Evolutionary conservation across 164 flowering plant genomes (phyloP).

Genomic region (Protea cynaroides): DNA sequence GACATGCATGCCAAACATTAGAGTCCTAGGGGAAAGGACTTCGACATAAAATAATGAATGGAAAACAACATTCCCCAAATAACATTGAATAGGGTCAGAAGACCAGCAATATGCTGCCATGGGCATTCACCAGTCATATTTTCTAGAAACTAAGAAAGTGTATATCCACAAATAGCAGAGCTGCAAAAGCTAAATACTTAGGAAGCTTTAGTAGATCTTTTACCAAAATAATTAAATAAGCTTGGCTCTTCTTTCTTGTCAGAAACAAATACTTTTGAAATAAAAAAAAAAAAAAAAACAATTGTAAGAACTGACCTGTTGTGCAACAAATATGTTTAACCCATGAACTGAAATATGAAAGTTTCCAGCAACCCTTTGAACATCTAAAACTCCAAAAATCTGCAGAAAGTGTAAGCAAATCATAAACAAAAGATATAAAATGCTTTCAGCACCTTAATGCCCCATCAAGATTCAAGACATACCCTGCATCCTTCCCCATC

Average conservation of each 20-base stretch:
- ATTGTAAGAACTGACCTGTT: slow-evolving; percentile 54
- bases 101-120: not conserved
- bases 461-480: slow-evolving; percentile 11
- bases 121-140: not conserved
- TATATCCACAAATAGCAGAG: not conserved
- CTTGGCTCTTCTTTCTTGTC: no score
- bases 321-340: slow-evolving; percentile 89
- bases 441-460: not conserved
- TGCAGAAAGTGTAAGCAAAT: slow-evolving; percentile 25
- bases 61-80: not conserved
- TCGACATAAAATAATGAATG: not conserved
- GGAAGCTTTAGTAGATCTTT: no score
- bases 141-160: not conserved
- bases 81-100: not conserved
- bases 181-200: no score
- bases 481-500: slow-evolving; percentile 98
- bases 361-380: slow-evolving; percentile 99
- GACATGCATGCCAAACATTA: not conserved
- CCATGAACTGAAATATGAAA: slow-evolving; percentile 98
- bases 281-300: no score
- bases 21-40: not conserved
- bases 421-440: not conserved
- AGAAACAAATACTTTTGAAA: no score
- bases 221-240: no score
- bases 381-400: slow-evolving; percentile 95